Conservation (phyloP, 805 yeast species). For the Saccharomycopsis fodiens region DNA sequence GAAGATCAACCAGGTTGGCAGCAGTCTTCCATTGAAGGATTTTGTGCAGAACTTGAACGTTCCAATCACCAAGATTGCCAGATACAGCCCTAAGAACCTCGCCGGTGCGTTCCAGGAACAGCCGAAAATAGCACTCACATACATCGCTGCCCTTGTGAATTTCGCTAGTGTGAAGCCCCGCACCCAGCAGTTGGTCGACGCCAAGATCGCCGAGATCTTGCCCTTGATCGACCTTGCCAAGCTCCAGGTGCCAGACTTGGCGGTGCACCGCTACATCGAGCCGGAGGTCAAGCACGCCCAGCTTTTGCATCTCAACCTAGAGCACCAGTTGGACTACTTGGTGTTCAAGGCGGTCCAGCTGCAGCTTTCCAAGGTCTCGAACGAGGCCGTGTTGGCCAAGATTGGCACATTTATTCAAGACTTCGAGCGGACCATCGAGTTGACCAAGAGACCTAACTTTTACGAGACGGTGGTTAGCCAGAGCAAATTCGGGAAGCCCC, state of each 20-base stretch:
- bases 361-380: constrained; percentile 6
- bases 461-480: constrained; percentile 7
- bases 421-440: constrained; percentile 7
- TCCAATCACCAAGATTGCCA: constrained; percentile 9
- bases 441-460: constrained; percentile 4
- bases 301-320: constrained; percentile 2
- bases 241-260: constrained; percentile 4
- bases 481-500: constrained; percentile 13
- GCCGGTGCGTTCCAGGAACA: not conserved
- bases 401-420: constrained; percentile 8
- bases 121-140: constrained; percentile 10
- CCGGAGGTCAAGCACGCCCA: not conserved
- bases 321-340: constrained; percentile 12
- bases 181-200: constrained; percentile 1
- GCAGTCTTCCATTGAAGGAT: not conserved
- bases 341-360: constrained; percentile 12
- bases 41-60: constrained; percentile 9
- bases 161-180: constrained; percentile 7
- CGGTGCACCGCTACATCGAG: not conserved
- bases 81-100: constrained; percentile 2
- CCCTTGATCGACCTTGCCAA: constrained; percentile 6
- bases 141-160: constrained; percentile 13
- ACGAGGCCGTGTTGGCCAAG: constrained; percentile 5
- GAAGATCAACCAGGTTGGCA: constrained; percentile 5
- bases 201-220: constrained; percentile 8